Conservation (phyloP, 768 basidiomycete species). For the Serendipita vermifera region DNA sequence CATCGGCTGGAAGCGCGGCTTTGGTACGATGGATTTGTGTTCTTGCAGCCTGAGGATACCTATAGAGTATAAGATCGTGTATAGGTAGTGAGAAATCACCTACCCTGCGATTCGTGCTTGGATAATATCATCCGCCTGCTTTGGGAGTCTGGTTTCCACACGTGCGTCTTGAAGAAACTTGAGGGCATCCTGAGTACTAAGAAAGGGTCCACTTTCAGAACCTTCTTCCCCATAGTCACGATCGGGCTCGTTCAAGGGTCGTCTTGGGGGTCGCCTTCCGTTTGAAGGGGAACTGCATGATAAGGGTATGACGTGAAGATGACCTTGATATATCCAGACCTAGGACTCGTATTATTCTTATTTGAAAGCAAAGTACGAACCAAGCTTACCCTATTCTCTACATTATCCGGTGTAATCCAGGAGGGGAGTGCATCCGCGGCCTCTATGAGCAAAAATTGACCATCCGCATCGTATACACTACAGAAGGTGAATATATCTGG, state of each 20-base stretch:
- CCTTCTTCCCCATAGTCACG: slow-evolving; percentile 25
- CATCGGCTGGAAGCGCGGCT: slow-evolving; percentile 65
- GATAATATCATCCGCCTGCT: slow-evolving; percentile 47
- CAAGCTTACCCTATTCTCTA: slow-evolving; percentile 77
- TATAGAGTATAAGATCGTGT: slow-evolving; percentile 18
- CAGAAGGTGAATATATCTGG: not conserved
- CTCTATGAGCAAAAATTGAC: slow-evolving; percentile 92
- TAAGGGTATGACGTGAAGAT: slow-evolving; percentile 79
- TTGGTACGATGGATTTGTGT: slow-evolving; percentile 66
- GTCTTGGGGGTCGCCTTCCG: no score
- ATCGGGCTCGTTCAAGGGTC: slow-evolving; percentile 42
- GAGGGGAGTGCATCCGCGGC: slow-evolving; percentile 78
- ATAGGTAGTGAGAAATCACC: slow-evolving; percentile 14
- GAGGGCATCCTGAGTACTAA: slow-evolving; percentile 51
- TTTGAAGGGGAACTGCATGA: slow-evolving; percentile 53
- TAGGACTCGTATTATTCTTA: slow-evolving; percentile 27
- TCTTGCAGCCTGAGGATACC: slow-evolving; percentile 56
- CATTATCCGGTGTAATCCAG: slow-evolving; percentile 87
- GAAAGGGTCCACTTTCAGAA: slow-evolving; percentile 37
- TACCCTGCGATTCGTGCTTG: slow-evolving; percentile 62
- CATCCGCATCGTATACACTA: slow-evolving; percentile 79
- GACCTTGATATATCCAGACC: slow-evolving; percentile 83
- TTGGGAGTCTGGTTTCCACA: slow-evolving; percentile 46
- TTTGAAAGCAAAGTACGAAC: not conserved
- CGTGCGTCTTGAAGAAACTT: slow-evolving; percentile 42